Percentiles rank a stretch among this genome's conserved stretches.
Evolutionary conservation across 768 basidiomycete species (phyloP).

Genomic region (Amanita pseudoporphyria): DNA sequence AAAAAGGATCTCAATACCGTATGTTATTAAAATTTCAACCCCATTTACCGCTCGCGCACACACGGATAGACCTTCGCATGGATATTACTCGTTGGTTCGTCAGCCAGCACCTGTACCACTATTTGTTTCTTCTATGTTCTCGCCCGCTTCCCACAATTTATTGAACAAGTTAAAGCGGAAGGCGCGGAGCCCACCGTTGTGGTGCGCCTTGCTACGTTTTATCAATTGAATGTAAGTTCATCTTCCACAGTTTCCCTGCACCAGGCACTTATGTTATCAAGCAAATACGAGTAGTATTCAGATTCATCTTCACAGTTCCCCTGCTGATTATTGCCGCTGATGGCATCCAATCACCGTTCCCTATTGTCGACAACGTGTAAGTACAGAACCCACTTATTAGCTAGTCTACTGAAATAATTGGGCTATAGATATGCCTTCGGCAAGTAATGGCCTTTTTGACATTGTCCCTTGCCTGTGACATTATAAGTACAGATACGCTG

Average conservation of each 20-base stretch:
- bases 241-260: not conserved
- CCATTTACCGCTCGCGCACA: constrained; percentile 5
- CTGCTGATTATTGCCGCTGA: constrained; percentile 60
- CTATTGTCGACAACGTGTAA: constrained; percentile 46
- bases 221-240: constrained; percentile 61
- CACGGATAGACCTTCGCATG: constrained; percentile 52
- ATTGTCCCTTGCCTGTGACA: constrained; percentile 8
- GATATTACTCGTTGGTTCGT: constrained; percentile 67
- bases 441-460: constrained; percentile 19
- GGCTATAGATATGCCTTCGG: constrained; percentile 49
- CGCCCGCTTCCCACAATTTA: constrained; percentile 59
- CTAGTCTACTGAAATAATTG: not conserved
- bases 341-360: constrained; percentile 40
- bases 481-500: constrained; percentile 45
- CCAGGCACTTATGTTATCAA: constrained; percentile 16
- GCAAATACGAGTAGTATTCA: constrained; percentile 65
- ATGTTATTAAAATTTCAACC: constrained; percentile 9
- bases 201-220: constrained; percentile 64
- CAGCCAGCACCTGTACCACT: constrained; percentile 58
- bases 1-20: constrained; percentile 53
- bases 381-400: constrained; percentile 18
- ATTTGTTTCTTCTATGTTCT: constrained; percentile 66
- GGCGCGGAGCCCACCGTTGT: constrained; percentile 71
- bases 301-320: constrained; percentile 66
- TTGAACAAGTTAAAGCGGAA: constrained; percentile 59